These are phyloP conservation scores for Suhomyces yuchorum DNA, from an alignment of 1,139 yeast species.

Conservation along the genomic window DNA sequence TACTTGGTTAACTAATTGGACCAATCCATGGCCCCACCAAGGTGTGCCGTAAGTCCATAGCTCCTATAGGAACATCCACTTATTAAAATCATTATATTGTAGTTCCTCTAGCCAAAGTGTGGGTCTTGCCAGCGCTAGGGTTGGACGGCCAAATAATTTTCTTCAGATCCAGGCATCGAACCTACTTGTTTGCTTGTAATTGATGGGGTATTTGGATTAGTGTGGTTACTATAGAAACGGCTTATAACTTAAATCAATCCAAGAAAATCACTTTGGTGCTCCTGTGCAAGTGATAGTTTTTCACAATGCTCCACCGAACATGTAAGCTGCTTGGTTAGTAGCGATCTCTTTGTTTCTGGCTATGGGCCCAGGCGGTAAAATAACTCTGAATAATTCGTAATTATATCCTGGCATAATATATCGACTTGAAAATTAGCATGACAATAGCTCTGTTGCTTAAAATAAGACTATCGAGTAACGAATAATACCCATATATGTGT, in stretches of 20 bases:
- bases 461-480: background rate
- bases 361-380: background rate
- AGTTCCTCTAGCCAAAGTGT: too few relatives aligned
- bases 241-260: too few relatives aligned
- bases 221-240: too few relatives aligned
- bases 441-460: background rate
- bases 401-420: background rate
- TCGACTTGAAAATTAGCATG: background rate
- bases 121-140: too few relatives aligned
- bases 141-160: too few relatives aligned
- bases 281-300: background rate
- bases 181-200: too few relatives aligned
- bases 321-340: background rate
- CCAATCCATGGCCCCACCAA: background rate
- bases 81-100: too few relatives aligned
- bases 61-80: background rate
- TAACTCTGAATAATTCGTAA: background rate
- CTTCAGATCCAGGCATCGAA: too few relatives aligned
- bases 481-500: background rate
- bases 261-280: too few relatives aligned
- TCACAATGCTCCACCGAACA: background rate
- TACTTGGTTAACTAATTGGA: conserved; percentile 27
- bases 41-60: background rate
- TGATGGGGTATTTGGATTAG: too few relatives aligned
- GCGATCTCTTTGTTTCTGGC: background rate